phyloP scores from a whole-genome alignment of 192 early-diverging fungal species.

The Polychytrium aggregatum region DNA sequence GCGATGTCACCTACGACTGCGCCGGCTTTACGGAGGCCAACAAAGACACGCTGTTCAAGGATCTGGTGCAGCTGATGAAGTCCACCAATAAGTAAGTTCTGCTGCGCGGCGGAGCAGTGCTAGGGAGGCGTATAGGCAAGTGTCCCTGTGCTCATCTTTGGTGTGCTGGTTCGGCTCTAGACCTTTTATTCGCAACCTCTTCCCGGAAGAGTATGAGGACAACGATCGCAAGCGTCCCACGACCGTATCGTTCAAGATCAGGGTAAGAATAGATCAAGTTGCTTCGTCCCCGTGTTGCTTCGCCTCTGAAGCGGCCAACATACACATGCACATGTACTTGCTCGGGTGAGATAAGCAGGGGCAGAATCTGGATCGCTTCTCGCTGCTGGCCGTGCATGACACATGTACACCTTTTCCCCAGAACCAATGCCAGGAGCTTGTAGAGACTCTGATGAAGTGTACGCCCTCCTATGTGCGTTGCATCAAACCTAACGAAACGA shows the following conservation, averaged over 20 bases:
- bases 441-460: constrained; percentile 88
- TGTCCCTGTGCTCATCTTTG: no score
- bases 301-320: not conserved
- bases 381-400: no score
- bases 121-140: no score
- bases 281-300: no score
- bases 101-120: no score
- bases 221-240: constrained; percentile 93
- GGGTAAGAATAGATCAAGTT: no score
- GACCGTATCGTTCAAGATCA: constrained; percentile 95
- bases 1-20: constrained; percentile 84
- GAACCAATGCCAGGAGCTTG: constrained; percentile 63
- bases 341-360: no score
- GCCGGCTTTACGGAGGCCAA: constrained; percentile 96
- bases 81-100: constrained; percentile 37
- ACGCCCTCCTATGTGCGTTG: constrained; percentile 92
- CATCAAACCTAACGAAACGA: constrained; percentile 97
- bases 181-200: constrained; percentile 65
- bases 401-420: no score
- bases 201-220: constrained; percentile 83
- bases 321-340: no score
- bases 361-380: no score
- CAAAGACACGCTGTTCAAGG: constrained; percentile 91
- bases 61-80: constrained; percentile 80
- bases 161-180: constrained; percentile 34